Percentiles rank a stretch among this genome's conserved stretches.
phyloP scores from a whole-genome alignment of 257 asterid species.

The Solanum pinnatisectum region DNA sequence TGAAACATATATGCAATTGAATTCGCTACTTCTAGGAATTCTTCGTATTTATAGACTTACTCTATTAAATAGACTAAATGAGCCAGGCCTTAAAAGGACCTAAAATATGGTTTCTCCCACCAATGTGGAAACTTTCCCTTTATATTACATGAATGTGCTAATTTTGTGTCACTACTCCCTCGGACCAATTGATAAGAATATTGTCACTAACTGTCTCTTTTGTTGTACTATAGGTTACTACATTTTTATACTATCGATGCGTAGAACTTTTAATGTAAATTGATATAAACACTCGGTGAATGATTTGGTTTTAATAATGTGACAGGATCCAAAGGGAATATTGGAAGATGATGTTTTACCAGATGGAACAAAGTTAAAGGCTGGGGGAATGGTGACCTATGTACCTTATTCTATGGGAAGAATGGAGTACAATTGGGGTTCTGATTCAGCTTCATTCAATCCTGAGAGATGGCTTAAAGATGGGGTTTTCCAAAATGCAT shows the following conservation, averaged over 20 bases:
- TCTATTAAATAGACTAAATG: too few species aligned
- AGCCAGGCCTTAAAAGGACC: too few species aligned
- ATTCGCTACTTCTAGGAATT: too few species aligned
- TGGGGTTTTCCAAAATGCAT: constrained; percentile 64
- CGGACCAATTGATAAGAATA: too few species aligned
- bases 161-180: too few species aligned
- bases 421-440: constrained; percentile 94
- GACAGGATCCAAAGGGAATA: constrained; percentile 93
- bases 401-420: constrained; percentile 98
- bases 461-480: constrained; percentile 98
- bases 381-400: constrained; percentile 95
- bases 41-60: too few species aligned
- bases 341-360: constrained; percentile 74
- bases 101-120: too few species aligned
- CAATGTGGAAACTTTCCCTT: too few species aligned
- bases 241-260: background rate
- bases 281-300: background rate
- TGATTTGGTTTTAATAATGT: background rate
- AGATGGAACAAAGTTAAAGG: constrained; percentile 72
- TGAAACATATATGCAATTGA: too few species aligned
- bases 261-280: background rate
- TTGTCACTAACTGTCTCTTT: background rate
- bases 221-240: background rate
- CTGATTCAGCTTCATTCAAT: constrained; percentile 62
- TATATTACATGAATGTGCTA: too few species aligned